Conservation (phyloP, 2,329 filamentous ascomycete species). For the Westerdykella aurantiaca region DNA sequence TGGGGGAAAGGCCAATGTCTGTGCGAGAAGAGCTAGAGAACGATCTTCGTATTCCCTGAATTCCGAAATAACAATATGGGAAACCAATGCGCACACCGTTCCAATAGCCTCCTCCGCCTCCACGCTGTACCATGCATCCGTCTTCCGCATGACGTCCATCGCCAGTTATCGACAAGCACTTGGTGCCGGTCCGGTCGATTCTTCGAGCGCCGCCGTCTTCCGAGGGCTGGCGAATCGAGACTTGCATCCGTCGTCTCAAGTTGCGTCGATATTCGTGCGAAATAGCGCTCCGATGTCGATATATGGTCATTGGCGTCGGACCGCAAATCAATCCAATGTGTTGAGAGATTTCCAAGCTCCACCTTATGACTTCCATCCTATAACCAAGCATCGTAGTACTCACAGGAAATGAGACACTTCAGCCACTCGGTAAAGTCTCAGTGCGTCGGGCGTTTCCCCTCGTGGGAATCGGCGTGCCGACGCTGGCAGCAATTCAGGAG, state of each 20-base stretch:
- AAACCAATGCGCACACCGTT: conserved; percentile 30
- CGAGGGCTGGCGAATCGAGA: conserved; percentile 28
- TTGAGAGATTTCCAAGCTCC: conserved; percentile 16
- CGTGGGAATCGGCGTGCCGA: conserved; percentile 13
- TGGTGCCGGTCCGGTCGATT: conserved; percentile 9
- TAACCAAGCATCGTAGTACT: conserved; percentile 20
- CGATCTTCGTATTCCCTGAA: conserved; percentile 35
- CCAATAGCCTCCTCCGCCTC: conserved; percentile 22
- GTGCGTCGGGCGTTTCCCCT: conserved; percentile 20
- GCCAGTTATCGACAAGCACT: conserved; percentile 22
- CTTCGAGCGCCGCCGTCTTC: conserved; percentile 24
- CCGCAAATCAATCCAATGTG: conserved; percentile 30
- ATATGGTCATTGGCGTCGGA: conserved; percentile 27
- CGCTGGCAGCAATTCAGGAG: conserved; percentile 16
- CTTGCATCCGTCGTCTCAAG: conserved; percentile 30
- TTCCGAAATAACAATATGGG: conserved; percentile 34
- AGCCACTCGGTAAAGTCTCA: conserved; percentile 24
- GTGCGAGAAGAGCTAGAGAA: conserved; percentile 26
- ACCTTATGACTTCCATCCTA: conserved; percentile 22
- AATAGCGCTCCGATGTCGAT: conserved; percentile 30
- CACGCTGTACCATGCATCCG: conserved; percentile 16
- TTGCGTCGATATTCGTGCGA: conserved; percentile 15
- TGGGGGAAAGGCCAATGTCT: too few species aligned
- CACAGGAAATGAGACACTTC: conserved; percentile 28
- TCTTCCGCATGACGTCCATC: conserved; percentile 17